Base-by-base conservation (phyloP, 208 protist species). In the Angomonas ambiguus region DNA sequence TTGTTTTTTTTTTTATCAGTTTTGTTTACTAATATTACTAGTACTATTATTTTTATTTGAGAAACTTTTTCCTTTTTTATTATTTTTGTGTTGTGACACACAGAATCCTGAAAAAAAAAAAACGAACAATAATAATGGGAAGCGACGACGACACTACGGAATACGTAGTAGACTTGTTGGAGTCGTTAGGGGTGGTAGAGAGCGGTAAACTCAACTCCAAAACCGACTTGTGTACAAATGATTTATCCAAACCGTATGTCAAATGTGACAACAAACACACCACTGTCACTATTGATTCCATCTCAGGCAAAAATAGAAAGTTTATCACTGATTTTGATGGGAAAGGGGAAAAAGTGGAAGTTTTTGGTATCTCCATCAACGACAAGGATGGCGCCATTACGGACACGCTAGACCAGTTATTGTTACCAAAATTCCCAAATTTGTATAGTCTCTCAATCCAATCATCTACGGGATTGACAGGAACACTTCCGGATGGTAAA, bases 1-100 rank as follows among this genome's bases (percentile, higher is more conserved):
- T 59, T 24, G 8, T 30, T 59, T 59, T 59, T 59, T 33, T 32
- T 30, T 59, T 22, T 22, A 35, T 59, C 24, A 55, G 4, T 55
- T 59, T 59, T 22, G 28, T 33, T 59, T 33, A 35, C 5, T 2
- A 59, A 13, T 8, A 59, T 56, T 5, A 11, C 5, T 27, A 30
- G 18, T 6, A 30, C 8, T 56, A 6, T 56, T 56, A 24, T 56
- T 20, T 20, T 20, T 24, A 56, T 16, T 56, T 11, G 38, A 16
- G 11, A 45, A 45, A 8, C 38, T 45, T 45, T 8, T 45, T 45
- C 38, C 38, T 45, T 45, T 45, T 45, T 45, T 45, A n/a, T n/a
- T 45, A 45, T 45, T 45, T n/a, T 45, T 45, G 11, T 45, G 16
- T 45, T 45, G 38, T 16, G 16, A 45, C 16, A 45, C 8, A n/a